Percentiles rank a stretch among this genome's conserved stretches.
These are phyloP conservation scores for Plasmodium knowlesi DNA, from an alignment of 169 alveolate genomes.

Conservation along the genomic window DNA sequence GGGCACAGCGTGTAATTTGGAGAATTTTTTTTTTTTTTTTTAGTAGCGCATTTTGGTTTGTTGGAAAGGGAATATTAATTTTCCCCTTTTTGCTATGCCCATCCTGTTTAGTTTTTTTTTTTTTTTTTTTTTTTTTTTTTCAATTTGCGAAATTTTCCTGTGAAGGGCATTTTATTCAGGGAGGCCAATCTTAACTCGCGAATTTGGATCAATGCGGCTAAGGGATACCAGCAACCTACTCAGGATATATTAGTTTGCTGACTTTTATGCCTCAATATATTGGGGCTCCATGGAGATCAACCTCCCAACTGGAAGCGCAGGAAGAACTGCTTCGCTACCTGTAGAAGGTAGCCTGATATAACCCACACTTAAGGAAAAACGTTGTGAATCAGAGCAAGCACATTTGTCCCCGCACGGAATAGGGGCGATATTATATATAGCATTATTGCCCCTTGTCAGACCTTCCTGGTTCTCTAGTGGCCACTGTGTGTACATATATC, in stretches of 20 bases:
- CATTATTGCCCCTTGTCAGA: neutral
- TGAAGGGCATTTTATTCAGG: neutral
- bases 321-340: neutral
- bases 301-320: neutral
- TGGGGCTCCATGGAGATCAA: neutral
- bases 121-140: conserved; percentile 1
- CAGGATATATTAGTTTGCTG: neutral
- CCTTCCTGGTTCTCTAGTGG: neutral
- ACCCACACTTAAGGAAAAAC: neutral
- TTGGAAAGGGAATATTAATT: neutral
- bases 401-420: neutral
- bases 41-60: neutral
- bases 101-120: neutral
- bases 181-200: neutral
- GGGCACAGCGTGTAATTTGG: neutral
- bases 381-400: neutral
- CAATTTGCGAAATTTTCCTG: neutral
- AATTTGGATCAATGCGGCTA: neutral
- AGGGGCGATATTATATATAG: neutral
- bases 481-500: neutral
- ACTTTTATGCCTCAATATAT: neutral
- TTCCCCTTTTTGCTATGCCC: neutral
- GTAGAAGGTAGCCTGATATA: neutral
- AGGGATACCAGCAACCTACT: neutral
- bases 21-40: neutral